phyloP scores from a whole-genome alignment of 306 rosid genomes.

The Carpinus fangiana region DNA sequence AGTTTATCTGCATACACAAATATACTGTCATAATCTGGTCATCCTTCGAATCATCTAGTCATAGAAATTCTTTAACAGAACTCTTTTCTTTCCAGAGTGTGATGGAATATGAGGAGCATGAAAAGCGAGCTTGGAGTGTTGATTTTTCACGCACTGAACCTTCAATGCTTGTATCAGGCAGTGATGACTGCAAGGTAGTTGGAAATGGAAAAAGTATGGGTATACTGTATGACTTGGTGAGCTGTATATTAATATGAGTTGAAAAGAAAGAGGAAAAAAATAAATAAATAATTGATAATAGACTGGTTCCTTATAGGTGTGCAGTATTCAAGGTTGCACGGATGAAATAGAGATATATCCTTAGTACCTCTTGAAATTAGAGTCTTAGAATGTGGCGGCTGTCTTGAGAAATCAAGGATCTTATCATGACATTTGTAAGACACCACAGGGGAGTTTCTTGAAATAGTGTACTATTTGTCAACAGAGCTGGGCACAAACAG shows the following conservation, averaged over 20 bases:
- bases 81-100: conserved; percentile 59
- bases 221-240: background rate
- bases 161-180: conserved; percentile 93
- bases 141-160: conserved; percentile 97
- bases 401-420: background rate
- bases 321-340: background rate
- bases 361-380: background rate
- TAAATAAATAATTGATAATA: background rate
- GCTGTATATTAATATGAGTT: background rate
- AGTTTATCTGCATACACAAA: background rate
- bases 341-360: background rate
- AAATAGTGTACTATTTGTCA: background rate
- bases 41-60: background rate
- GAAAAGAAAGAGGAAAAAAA: background rate
- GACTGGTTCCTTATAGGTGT: background rate
- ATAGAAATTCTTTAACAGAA: background rate
- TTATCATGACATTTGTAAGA: background rate
- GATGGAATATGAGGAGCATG: conserved; percentile 99
- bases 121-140: conserved; percentile 98
- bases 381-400: background rate
- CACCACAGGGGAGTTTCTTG: background rate
- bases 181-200: conserved; percentile 96
- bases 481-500: background rate
- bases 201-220: conserved; percentile 10
- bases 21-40: background rate